Evolutionary conservation across 805 yeast species (phyloP), one percentile per base, ranked within the genome.

Genomic region (Kuraishia capsulata): DNA sequence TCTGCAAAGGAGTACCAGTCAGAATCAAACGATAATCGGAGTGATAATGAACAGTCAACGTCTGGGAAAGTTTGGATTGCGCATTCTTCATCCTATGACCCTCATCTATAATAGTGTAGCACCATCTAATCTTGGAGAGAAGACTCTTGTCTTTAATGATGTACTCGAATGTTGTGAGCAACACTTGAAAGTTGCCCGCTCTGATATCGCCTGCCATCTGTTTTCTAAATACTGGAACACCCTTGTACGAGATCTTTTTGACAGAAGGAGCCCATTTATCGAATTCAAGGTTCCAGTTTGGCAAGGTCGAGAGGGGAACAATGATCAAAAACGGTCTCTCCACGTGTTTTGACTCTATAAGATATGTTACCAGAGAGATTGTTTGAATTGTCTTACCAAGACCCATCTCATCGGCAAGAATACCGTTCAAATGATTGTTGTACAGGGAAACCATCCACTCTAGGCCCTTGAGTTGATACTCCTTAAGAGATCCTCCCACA

Each of bases 71-170:
- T 52, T 83, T 84, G 3, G 90, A 81, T 41, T 74, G 73, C 2
- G 88, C 68, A 53, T 84, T 84, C 54, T 84, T 84, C 88, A 84
- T 80, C 62, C 94, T 69, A 59, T 84, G 95, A 58, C 95, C 95
- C 67, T 84, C 95, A 66, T 84, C 95, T 47, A 84, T 84, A 46
- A 84, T 82, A 90, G 84, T 84, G 56, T 85, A 90, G 31, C 82
- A 81, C 78, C 89, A 84, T 45, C 73, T 73, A 47, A 80, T 74
- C 50, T 79, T 81, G 21, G 78, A 61, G 49, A 84, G 62, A 17
- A 84, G 52, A 4, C 88, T 80, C 44, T 86, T 73, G 52, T 84
- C 95, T 51, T 81, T 72, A 45, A 84, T 81, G 45, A 84, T 76
- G 52, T 84, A 84, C 59, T 84, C 95, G 52, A 78, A 84, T 3